These are phyloP conservation scores for Colletotrichum orchidophilum DNA, from an alignment of 2,329 filamentous ascomycete genomes.

Conservation along the genomic window DNA sequence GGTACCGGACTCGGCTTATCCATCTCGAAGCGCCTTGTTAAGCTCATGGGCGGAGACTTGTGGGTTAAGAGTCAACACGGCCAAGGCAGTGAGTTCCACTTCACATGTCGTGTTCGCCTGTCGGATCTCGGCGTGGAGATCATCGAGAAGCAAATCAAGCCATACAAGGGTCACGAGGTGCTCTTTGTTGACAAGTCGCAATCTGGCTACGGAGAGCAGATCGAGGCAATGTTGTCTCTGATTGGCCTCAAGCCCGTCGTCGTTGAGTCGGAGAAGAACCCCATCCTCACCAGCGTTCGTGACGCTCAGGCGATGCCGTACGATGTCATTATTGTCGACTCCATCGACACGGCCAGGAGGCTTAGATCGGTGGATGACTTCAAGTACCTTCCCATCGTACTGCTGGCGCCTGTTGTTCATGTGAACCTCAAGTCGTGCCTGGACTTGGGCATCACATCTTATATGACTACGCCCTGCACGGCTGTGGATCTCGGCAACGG, in stretches of 20 bases:
- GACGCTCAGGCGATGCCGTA: slow-evolving; percentile 73
- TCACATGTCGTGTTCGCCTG: slow-evolving; percentile 90
- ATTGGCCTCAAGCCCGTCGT: slow-evolving; percentile 86
- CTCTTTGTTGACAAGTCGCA: slow-evolving; percentile 94
- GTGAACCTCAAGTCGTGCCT: slow-evolving; percentile 93
- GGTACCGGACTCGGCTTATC: slow-evolving; percentile 93
- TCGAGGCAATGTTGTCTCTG: slow-evolving; percentile 79
- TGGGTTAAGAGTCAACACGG: slow-evolving; percentile 96
- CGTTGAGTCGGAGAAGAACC: slow-evolving; percentile 80
- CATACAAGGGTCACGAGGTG: slow-evolving; percentile 93
- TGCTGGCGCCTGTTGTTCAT: slow-evolving; percentile 87
- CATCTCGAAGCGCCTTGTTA: slow-evolving; percentile 94
- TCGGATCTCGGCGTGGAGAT: slow-evolving; percentile 81
- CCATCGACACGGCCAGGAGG: slow-evolving; percentile 87
- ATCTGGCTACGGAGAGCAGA: slow-evolving; percentile 79
- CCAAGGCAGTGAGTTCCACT: slow-evolving; percentile 93
- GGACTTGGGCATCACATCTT: slow-evolving; percentile 96
- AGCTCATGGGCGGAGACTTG: slow-evolving; percentile 94
- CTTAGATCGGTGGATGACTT: slow-evolving; percentile 91
- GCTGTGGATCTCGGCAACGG: slow-evolving; percentile 95
- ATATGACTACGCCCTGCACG: slow-evolving; percentile 97
- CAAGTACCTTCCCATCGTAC: slow-evolving; percentile 96
- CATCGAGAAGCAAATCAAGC: slow-evolving; percentile 84
- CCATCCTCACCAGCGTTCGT: slow-evolving; percentile 61
- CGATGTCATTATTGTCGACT: slow-evolving; percentile 96